Evolutionary conservation across 139 green algal genomes (phyloP).

Genomic region (Chlamydomonas sphaeroides): DNA sequence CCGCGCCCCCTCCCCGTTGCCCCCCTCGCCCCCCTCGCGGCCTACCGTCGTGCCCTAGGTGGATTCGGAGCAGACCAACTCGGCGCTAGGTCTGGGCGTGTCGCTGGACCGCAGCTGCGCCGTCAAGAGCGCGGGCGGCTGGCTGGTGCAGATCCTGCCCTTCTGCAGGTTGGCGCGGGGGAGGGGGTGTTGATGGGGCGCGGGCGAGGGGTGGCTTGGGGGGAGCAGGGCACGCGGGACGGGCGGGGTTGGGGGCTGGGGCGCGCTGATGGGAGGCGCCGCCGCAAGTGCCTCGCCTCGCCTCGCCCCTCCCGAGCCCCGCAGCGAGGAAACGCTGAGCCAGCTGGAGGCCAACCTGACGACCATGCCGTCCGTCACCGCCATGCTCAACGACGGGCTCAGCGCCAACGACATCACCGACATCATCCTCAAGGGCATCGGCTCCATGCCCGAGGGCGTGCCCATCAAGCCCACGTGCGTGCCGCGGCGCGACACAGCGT

Average conservation of each 20-base stretch:
- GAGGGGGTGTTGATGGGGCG: neutral
- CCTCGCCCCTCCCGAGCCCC: constrained; percentile 45
- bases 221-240: neutral
- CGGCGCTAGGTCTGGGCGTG: constrained; percentile 88
- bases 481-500: too few species aligned
- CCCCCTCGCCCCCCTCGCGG: neutral
- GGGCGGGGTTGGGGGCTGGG: too few species aligned
- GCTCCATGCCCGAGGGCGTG: constrained; percentile 50
- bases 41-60: constrained; percentile 48
- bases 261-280: too few species aligned
- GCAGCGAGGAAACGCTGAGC: constrained; percentile 84
- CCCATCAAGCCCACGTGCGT: constrained; percentile 56
- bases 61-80: constrained; percentile 76
- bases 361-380: constrained; percentile 65
- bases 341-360: constrained; percentile 84
- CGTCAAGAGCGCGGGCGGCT: constrained; percentile 82
- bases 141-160: constrained; percentile 88
- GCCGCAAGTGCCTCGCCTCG: too few species aligned
- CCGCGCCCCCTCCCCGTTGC: neutral
- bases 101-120: constrained; percentile 72
- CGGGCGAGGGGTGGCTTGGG: neutral
- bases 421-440: constrained; percentile 75
- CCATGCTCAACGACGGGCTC: constrained; percentile 73
- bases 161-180: constrained; percentile 64
- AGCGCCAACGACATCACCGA: constrained; percentile 70